These are phyloP conservation scores for Suillus tomentosus DNA, from an alignment of 768 basidiomycete genomes.

Conservation along the genomic window DNA sequence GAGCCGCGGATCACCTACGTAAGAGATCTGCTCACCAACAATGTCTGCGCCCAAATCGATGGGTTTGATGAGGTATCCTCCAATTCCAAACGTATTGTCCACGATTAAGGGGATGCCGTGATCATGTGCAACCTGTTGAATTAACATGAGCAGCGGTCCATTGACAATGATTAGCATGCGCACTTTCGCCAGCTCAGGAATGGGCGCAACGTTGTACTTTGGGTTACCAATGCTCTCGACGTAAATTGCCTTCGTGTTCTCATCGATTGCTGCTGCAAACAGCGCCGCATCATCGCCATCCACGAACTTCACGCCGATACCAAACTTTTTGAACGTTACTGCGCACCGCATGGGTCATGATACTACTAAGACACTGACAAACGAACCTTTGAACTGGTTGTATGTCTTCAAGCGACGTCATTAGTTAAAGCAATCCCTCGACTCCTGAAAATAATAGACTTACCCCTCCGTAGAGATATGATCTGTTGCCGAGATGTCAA, in stretches of 20 bases:
- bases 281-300: slow-evolving; percentile 44
- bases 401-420: slow-evolving; percentile 45
- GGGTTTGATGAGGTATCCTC: slow-evolving; percentile 56
- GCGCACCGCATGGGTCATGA: background rate
- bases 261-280: slow-evolving; percentile 57
- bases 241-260: slow-evolving; percentile 58
- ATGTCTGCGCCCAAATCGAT: slow-evolving; percentile 62
- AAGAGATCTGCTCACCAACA: slow-evolving; percentile 35
- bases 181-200: slow-evolving; percentile 59
- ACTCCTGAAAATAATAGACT: slow-evolving; percentile 20
- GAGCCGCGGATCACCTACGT: background rate
- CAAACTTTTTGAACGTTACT: slow-evolving; percentile 59
- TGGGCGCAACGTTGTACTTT: slow-evolving; percentile 54
- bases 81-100: slow-evolving; percentile 66
- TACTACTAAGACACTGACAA: background rate
- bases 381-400: slow-evolving; percentile 62
- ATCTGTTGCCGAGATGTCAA: slow-evolving; percentile 28
- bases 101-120: slow-evolving; percentile 64
- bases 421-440: background rate
- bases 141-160: background rate
- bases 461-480: slow-evolving; percentile 63
- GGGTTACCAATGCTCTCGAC: slow-evolving; percentile 68
- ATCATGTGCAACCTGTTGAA: slow-evolving; percentile 55
- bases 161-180: background rate
- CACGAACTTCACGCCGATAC: slow-evolving; percentile 58